phyloP scores from a whole-genome alignment of 257 asterid species.

The Dorcoceras hygrometricum region DNA sequence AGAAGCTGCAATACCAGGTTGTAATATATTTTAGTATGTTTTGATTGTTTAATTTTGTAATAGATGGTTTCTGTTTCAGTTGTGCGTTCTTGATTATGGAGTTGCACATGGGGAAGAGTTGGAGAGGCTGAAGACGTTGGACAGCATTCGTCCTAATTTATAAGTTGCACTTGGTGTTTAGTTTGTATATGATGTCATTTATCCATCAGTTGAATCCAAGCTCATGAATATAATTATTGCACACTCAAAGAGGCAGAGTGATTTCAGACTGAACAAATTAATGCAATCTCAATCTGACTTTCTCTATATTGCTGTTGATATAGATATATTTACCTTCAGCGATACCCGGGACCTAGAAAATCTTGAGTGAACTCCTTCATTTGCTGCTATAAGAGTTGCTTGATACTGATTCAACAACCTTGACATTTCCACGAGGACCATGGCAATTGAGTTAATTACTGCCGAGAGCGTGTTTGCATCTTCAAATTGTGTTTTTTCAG shows the following conservation, averaged over 20 bases:
- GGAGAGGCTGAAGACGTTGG: slow-evolving; percentile 63
- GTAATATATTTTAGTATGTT: slow-evolving; percentile 14
- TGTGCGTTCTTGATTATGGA: slow-evolving; percentile 78
- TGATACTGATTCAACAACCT: slow-evolving; percentile 64
- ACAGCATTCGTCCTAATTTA: slow-evolving; percentile 48
- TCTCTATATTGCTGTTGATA: neutral
- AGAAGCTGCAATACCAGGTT: slow-evolving; percentile 78
- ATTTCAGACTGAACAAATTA: slow-evolving; percentile 7
- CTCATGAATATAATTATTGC: slow-evolving; percentile 4
- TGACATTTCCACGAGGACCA: slow-evolving; percentile 73
- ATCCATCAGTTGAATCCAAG: slow-evolving; percentile 1
- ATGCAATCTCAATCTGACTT: neutral
- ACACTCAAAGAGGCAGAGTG: neutral
- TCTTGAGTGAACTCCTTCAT: slow-evolving; percentile 60
- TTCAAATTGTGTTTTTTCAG: slow-evolving; percentile 46
- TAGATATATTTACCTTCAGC: slow-evolving; percentile 24
- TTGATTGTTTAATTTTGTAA: neutral
- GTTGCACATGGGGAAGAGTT: slow-evolving; percentile 66
- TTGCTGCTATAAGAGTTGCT: slow-evolving; percentile 44
- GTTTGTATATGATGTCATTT: slow-evolving; percentile 4
- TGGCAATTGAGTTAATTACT: slow-evolving; percentile 54
- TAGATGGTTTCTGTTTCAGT: slow-evolving; percentile 35
- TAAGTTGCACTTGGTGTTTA: slow-evolving; percentile 27
- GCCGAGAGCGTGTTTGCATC: slow-evolving; percentile 85
- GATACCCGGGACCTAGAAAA: slow-evolving; percentile 56